Evolutionary conservation across 768 basidiomycete genomes (phyloP).

Genomic region (Tulasnella sp.): DNA sequence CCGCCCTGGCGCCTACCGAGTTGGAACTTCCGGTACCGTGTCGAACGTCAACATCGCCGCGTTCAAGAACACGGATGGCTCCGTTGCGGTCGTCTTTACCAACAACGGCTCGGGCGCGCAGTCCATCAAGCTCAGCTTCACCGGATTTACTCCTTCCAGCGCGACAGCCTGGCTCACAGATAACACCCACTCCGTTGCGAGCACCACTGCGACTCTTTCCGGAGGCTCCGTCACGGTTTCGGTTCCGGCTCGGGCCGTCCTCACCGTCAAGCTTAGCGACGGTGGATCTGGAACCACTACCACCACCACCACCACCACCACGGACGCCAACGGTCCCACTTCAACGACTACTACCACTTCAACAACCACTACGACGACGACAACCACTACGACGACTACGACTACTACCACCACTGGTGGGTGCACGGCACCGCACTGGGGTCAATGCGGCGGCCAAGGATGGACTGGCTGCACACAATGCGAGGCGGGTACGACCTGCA

Average conservation of each 20-base stretch:
- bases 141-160: not conserved
- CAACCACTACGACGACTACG: not conserved
- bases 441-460: constrained; percentile 12
- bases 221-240: constrained; percentile 10
- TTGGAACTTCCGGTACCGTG: constrained; percentile 17
- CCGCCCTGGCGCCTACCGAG: constrained; percentile 33
- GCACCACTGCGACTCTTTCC: not conserved
- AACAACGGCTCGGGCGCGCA: not conserved
- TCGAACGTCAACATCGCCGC: constrained; percentile 23
- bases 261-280: not conserved
- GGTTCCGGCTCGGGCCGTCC: not conserved
- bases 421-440: not conserved
- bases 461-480: constrained; percentile 19
- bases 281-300: not conserved
- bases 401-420: not conserved
- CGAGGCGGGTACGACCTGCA: constrained; percentile 23
- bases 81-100: constrained; percentile 15
- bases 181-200: constrained; percentile 1
- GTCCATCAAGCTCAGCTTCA: not conserved
- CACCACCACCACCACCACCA: constrained; percentile 5
- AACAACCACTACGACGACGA: not conserved
- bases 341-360: not conserved
- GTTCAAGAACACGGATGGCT: constrained; percentile 34
- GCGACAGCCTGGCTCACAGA: not conserved
- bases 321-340: not conserved